Conservation (phyloP, 2,329 filamentous ascomycete species). For the Iodosphaeria phyllophila region DNA sequence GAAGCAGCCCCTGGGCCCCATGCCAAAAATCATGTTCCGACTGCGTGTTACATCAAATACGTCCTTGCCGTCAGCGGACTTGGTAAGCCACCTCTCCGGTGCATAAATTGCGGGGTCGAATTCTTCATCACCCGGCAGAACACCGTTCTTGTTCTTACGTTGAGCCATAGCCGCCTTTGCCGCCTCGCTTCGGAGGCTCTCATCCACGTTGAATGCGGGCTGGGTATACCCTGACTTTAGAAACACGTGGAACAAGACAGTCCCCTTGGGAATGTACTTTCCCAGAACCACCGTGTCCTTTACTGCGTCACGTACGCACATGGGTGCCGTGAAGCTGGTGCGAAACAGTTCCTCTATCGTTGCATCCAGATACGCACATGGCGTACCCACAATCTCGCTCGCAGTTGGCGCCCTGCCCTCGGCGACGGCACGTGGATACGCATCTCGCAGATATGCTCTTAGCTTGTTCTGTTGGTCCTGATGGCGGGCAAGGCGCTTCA, state of each 20-base stretch:
- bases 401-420: conserved; percentile 3
- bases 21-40: conserved; percentile 8
- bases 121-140: neutral
- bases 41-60: conserved; percentile 7
- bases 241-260: conserved; percentile 12
- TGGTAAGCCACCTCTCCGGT: neutral
- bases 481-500: conserved; percentile 1
- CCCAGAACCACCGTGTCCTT: conserved; percentile 15
- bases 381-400: conserved; percentile 4
- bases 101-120: neutral
- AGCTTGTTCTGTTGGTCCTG: conserved; percentile 4
- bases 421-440: conserved; percentile 1
- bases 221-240: conserved; percentile 6
- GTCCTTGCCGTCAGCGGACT: neutral
- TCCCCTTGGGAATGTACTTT: conserved; percentile 16
- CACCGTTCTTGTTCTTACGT: neutral
- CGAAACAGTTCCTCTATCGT: conserved; percentile 5
- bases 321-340: conserved; percentile 2
- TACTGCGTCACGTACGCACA: conserved; percentile 2
- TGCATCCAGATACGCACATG: conserved; percentile 7
- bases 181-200: neutral
- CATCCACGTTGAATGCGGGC: conserved; percentile 9
- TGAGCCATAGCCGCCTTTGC: neutral
- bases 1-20: conserved; percentile 9
- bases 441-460: conserved; percentile 2